Evolutionary conservation across 2,329 filamentous ascomycete species (phyloP), one percentile per base, ranked within the genome.

Genomic region (Nannizzia gypsea): DNA sequence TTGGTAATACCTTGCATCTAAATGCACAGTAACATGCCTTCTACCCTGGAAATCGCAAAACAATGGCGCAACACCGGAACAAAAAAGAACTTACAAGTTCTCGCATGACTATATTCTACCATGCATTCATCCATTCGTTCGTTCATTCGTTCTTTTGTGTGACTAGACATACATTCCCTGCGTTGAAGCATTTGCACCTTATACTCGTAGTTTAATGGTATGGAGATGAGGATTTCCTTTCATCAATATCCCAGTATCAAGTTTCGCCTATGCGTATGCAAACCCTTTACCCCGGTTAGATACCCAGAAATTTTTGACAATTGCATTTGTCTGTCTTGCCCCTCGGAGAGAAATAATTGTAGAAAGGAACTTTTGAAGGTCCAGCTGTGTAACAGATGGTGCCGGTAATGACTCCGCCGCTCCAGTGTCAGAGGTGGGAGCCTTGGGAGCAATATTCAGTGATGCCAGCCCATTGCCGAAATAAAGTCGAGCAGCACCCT

Each of bases 261-360:
- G 34, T 11, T 9, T 26, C 31, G 22, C 36, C 69, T 66, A 63
- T 55, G 68, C 65, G 66, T 76, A 76, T 58, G 72, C 72, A 64
- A 74, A 76, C 6, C 69, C 69, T 59, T 70, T 68, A 1, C 76
- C 75, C 22, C 74, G 71, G 62, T 75, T 77, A 59, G 72, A 71
- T 22, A 77, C 63, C 76, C 76, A 78, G 60, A 77, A 76, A 1
- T 71, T 64, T 31, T 71, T 72, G 17, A 74, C 71, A 60, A 76
- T 61, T 38, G 74, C 69, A 57, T 69, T 67, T 3, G 75, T 76
- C 36, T 69, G 70, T 52, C 71, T 67, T 24, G 68, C 68, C 44
- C 75, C 75, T 58, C 76, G 67, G 26, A 74, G 69, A 46, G 68
- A 66, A 22, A 74, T 63, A 3, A 77, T 64, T 22, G 72, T 72